Conservation (phyloP, 257 asterid species). For the Rehmannia glutinosa region DNA sequence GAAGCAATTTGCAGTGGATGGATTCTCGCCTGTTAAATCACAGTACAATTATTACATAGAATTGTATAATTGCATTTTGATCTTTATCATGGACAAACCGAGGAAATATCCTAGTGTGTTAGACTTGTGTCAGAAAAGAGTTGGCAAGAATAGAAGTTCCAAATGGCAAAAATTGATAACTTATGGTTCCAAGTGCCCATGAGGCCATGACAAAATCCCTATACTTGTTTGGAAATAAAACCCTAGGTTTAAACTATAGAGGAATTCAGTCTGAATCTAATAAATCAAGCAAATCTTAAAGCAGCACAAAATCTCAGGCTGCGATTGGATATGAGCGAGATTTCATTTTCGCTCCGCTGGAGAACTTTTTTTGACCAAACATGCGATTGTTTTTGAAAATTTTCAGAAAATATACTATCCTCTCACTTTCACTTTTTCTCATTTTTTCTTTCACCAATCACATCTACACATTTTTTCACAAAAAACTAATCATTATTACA, state of each 20-base stretch:
- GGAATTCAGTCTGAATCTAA: slow-evolving; percentile 2
- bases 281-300: not conserved
- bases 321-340: no score
- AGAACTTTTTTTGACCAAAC: no score
- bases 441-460: no score
- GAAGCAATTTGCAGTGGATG: slow-evolving; percentile 84
- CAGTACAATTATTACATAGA: not conserved
- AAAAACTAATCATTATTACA: no score
- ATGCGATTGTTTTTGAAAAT: no score
- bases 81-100: not conserved
- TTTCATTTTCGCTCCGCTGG: no score
- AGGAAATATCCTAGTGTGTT: not conserved
- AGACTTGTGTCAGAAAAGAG: not conserved
- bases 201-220: no score
- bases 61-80: not conserved
- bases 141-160: not conserved
- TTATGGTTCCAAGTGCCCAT: no score
- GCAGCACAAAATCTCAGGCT: slow-evolving; percentile 6
- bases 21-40: slow-evolving; percentile 69
- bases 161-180: slow-evolving; percentile 4
- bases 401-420: no score
- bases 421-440: no score
- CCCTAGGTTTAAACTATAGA: slow-evolving; percentile 3
- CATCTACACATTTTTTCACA: no score
- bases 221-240: not conserved